Evolutionary conservation across 305 asterid species (phyloP).

Genomic region (Fraxinus sp.): DNA sequence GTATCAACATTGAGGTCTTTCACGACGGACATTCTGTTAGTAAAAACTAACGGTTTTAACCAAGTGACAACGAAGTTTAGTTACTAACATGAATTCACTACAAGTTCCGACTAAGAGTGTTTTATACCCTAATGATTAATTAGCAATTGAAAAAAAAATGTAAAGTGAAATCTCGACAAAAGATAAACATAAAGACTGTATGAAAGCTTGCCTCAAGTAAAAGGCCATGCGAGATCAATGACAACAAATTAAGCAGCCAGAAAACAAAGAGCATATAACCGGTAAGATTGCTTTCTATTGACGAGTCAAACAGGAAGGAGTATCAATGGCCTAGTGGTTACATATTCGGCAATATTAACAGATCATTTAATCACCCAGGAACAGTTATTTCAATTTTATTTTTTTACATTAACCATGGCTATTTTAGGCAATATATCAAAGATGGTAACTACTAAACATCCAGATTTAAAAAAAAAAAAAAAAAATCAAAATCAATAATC

Average conservation of each 20-base stretch:
- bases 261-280: not conserved
- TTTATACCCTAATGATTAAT: not conserved
- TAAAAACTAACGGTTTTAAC: not conserved
- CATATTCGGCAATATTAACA: not conserved
- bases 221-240: not conserved
- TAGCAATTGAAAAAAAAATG: not conserved
- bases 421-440: not conserved
- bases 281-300: not conserved
- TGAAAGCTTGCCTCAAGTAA: not conserved
- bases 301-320: not conserved
- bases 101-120: not conserved
- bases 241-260: not conserved
- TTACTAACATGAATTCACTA: not conserved
- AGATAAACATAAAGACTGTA: not conserved
- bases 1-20: not conserved
- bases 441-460: not conserved
- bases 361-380: not conserved
- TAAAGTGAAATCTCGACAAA: not conserved
- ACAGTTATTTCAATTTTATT: not conserved
- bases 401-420: not conserved
- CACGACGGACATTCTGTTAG: not conserved
- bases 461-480: not conserved
- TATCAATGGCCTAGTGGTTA: not conserved
- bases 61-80: not conserved
- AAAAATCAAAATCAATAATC: not conserved